These are phyloP conservation scores for Mycena latifolia DNA, from an alignment of 768 basidiomycete species.

Conservation along the genomic window DNA sequence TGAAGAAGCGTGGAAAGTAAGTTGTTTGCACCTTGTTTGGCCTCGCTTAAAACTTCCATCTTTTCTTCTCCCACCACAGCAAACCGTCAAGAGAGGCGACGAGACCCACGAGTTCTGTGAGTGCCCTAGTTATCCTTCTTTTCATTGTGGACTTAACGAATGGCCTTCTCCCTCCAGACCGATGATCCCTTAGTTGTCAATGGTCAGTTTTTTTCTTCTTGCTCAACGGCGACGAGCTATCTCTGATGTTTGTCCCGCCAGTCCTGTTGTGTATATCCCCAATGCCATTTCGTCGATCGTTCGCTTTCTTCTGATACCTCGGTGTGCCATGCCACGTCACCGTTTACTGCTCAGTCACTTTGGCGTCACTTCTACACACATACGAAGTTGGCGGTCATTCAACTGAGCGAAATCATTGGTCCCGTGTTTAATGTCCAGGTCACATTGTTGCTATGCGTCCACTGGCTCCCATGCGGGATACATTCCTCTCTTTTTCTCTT, in stretches of 20 bases:
- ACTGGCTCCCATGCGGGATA: slow-evolving; percentile 67
- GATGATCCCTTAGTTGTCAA: slow-evolving; percentile 30
- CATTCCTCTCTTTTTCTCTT: slow-evolving; percentile 40
- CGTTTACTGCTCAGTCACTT: slow-evolving; percentile 80
- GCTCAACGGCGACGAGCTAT: slow-evolving; percentile 23
- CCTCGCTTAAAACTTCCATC: slow-evolving; percentile 46
- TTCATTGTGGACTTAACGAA: slow-evolving; percentile 12
- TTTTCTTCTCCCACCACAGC: slow-evolving; percentile 65
- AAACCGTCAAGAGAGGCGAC: slow-evolving; percentile 96
- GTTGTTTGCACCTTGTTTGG: slow-evolving; percentile 66
- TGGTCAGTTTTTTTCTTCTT: slow-evolving; percentile 40
- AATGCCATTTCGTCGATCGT: slow-evolving; percentile 9
- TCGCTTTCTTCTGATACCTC: neutral
- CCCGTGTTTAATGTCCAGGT: slow-evolving; percentile 39
- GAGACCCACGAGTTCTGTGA: slow-evolving; percentile 97
- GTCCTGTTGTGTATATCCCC: slow-evolving; percentile 13
- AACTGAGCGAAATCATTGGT: slow-evolving; percentile 76
- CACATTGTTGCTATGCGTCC: slow-evolving; percentile 47
- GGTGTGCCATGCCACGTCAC: slow-evolving; percentile 5
- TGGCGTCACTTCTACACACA: slow-evolving; percentile 70
- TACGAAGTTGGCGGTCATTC: slow-evolving; percentile 88
- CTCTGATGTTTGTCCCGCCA: slow-evolving; percentile 1
- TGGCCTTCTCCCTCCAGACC: slow-evolving; percentile 47
- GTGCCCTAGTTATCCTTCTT: slow-evolving; percentile 49
- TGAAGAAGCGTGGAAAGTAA: slow-evolving; percentile 99